Evolutionary conservation across 2,329 filamentous ascomycete genomes (phyloP), one percentile per base, ranked within the genome.

Genomic region (Monosporascus sp.): DNA sequence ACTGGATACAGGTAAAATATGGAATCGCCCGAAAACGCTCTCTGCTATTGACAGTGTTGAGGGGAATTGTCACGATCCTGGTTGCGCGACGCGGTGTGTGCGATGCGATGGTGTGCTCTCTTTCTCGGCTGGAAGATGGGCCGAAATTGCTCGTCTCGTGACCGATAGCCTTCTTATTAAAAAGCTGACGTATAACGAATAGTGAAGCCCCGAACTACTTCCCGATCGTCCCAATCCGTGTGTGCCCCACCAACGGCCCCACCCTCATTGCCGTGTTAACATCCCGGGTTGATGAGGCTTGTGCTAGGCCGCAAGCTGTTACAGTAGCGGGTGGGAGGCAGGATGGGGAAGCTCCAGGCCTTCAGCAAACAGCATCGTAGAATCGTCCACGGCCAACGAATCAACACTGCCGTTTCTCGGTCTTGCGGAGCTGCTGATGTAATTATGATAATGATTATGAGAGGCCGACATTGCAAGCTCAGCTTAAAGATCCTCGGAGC

Each of bases 141-240:
- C 39, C 39, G 39, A 20, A 20, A 14, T 18, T 43, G 31, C 31
- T 35, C 14, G 31, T 35, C 31, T 14, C 31, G 31, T 35, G 31
- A 35, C 31, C 31, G 4, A 14, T 35, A 5, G 3, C 11, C 11
- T 35, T 35, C 31, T 3, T 1, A 14, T 35, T 35, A 35, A 14
- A 9, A 24, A 27, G 11, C 3, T 14, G 5, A 5, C 11, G 5
- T 35, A 3, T 5, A 35, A 35, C 31, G 9, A 14, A 35, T 35
- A 14, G 31, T 2, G 6, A 20, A 9, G 8, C 18, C 18, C 18
- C 9, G 39, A 39, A n/a, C 9, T 61, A 27, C 60, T 70, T 61
- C 63, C 70, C 61, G 66, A 65, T 45, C 59, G 66, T 38, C 54
- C 57, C 59, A 65, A 65, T 62, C 64, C 63, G 64, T 61, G 60